Evolutionary conservation across 192 early-diverging fungal genomes (phyloP).

Genomic region (Chytriomyces sp.): DNA sequence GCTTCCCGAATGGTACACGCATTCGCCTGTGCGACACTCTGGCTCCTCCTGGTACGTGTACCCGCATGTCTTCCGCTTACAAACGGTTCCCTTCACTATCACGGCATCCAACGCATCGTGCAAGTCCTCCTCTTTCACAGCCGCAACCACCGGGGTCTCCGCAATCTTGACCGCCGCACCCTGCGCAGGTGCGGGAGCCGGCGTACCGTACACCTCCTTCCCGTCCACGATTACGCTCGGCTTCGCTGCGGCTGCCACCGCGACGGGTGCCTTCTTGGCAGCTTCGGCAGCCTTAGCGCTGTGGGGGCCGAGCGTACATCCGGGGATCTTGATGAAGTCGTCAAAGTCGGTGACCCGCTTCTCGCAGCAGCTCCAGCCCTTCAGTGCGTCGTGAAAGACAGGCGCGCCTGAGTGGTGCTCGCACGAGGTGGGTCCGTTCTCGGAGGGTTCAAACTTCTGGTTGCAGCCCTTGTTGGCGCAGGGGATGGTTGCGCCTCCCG

Average conservation of each 20-base stretch:
- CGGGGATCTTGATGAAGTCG: slow-evolving; percentile 76
- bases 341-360: slow-evolving; percentile 89
- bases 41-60: slow-evolving; percentile 61
- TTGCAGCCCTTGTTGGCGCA: slow-evolving; percentile 79
- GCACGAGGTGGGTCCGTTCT: slow-evolving; percentile 79
- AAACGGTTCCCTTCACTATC: slow-evolving; percentile 73
- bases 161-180: slow-evolving; percentile 25
- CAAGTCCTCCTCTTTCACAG: slow-evolving; percentile 66
- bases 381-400: slow-evolving; percentile 88
- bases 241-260: slow-evolving; percentile 33
- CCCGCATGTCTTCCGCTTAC: slow-evolving; percentile 83
- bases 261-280: slow-evolving; percentile 30
- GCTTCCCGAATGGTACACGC: slow-evolving; percentile 84
- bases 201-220: slow-evolving; percentile 43
- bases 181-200: slow-evolving; percentile 29
- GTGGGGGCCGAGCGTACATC: slow-evolving; percentile 85
- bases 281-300: slow-evolving; percentile 32
- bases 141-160: slow-evolving; percentile 33
- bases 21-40: slow-evolving; percentile 56
- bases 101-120: slow-evolving; percentile 75
- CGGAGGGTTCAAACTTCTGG: slow-evolving; percentile 73
- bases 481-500: no score
- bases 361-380: slow-evolving; percentile 92
- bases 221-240: slow-evolving; percentile 32
- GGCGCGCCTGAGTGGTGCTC: slow-evolving; percentile 87